Base-by-base conservation (phyloP, 345 rosid species). In the Abelmoschus esculentus region DNA sequence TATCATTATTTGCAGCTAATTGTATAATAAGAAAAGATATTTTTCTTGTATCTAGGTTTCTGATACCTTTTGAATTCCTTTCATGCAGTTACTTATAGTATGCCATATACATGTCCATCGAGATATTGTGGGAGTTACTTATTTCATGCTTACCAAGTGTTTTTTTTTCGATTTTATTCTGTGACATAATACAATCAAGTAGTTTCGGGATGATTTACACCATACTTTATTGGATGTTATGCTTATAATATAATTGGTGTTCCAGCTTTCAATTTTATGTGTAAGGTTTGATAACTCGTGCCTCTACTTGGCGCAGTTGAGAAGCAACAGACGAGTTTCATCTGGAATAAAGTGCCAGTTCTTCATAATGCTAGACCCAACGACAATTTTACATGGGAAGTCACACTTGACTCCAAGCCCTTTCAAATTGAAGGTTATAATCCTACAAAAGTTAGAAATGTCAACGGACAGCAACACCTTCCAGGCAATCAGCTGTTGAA, bases 311-410 rank as follows among this genome's bases (percentile, higher is more conserved):
- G 22, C 78, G 72, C 85, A 93, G 98, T 84, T 87, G 88, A 82
- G 77, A 82, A 84, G 87, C 89, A 78, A 47, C 89, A 78, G 66
- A 77, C 83, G 83, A 80, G 76, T 76, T 79, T 82, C 70, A 82
- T 72, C 53, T 80, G 90, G 87, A 77, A 83, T 64, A 79, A 83
- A 61, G 76, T 67, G 22, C 81, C 93, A 42, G 76, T 81, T 70
- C 71, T 77, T 64, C 79, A 84, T 58, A 58, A 57, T 58, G 60
- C 82, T 75, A 80, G 73, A 81, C 71, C 81, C 47, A 79, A 70
- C 38, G 76, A 75, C 71, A 75, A 63, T 61, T 75, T 82, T 59
- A 56, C 82, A 15, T 84, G 87, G 89, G 87, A 77, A 67, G 71
- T 78, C 73, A 28, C 84, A 32, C 73, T 83, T 64, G 70, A 74